These are phyloP conservation scores for Glarea lozoyensis DNA, from an alignment of 495 filamentous ascomycete species.

Conservation along the genomic window DNA sequence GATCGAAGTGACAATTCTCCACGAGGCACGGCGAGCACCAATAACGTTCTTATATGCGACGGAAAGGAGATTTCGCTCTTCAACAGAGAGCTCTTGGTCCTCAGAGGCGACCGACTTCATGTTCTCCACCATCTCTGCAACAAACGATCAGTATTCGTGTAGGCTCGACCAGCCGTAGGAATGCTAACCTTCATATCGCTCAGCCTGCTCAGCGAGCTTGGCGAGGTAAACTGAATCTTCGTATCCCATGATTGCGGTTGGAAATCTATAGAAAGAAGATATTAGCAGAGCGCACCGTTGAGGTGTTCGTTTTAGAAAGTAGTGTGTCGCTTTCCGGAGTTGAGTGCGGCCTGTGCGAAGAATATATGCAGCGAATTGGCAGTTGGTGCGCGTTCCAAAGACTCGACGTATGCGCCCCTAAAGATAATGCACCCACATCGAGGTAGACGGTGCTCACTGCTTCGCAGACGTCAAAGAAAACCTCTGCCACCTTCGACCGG, in stretches of 20 bases:
- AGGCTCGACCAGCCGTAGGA: constrained; percentile 1
- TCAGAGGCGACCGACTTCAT: constrained; percentile 98
- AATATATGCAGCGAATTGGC: not conserved
- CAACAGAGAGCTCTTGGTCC: constrained; percentile 94
- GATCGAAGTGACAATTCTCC: constrained; percentile 99
- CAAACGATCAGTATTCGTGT: constrained; percentile 5
- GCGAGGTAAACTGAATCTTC: constrained; percentile 99
- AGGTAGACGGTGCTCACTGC: too few species aligned
- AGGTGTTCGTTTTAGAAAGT: too few species aligned
- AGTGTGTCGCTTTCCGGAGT: too few species aligned
- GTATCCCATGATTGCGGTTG: constrained; percentile 79
- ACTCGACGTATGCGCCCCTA: not conserved
- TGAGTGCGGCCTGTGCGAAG: not conserved
- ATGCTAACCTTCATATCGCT: constrained; percentile 96
- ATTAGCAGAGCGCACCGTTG: constrained; percentile 1
- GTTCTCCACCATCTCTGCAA: constrained; percentile 99
- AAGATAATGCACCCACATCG: too few species aligned
- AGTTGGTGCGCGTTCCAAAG: not conserved
- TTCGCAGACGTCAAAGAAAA: too few species aligned
- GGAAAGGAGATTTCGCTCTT: constrained; percentile 98
- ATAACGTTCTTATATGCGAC: constrained; percentile 99
- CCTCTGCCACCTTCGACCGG: not conserved
- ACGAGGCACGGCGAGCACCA: constrained; percentile 95
- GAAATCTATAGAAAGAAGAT: constrained; percentile 3
- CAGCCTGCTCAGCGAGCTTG: constrained; percentile 99